Evolutionary conservation across 116 monocot genomes (phyloP).

Genomic region (Phalaenopsis hybrid): DNA sequence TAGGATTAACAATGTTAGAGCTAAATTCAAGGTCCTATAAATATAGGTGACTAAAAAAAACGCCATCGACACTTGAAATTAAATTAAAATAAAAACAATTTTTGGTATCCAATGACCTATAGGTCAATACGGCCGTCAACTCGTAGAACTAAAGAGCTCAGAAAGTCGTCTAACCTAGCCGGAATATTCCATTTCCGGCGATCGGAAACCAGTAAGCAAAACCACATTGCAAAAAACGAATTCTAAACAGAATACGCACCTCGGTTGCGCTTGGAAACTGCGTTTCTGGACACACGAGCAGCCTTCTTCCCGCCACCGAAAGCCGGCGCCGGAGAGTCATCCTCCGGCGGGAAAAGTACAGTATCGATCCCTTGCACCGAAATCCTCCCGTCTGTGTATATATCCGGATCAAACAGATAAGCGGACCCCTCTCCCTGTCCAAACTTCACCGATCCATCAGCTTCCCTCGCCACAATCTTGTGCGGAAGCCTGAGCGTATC

Average conservation of each 20-base stretch:
- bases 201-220: not conserved
- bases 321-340: slow-evolving; percentile 17
- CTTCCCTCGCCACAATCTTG: slow-evolving; percentile 82
- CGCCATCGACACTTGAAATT: not conserved
- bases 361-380: slow-evolving; percentile 97
- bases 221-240: not conserved
- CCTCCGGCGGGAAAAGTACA: slow-evolving; percentile 66
- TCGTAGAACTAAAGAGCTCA: not conserved
- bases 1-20: too few relatives aligned
- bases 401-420: slow-evolving; percentile 93
- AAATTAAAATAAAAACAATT: not conserved
- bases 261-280: slow-evolving; percentile 17
- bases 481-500: slow-evolving; percentile 84
- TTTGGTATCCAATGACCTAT: not conserved
- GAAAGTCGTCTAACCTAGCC: not conserved
- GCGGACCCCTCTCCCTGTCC: slow-evolving; percentile 78
- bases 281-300: slow-evolving; percentile 4
- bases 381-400: slow-evolving; percentile 94
- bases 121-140: not conserved
- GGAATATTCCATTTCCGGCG: not conserved
- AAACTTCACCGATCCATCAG: slow-evolving; percentile 97
- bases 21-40: too few relatives aligned
- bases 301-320: not conserved
- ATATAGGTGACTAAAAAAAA: not conserved
- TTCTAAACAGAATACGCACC: slow-evolving; percentile 13